A percentile compares a stretch with the other conserved stretches of the same genome.
Evolutionary conservation across 2,329 filamentous ascomycete genomes (phyloP).

Genomic region (Colletotrichum abscissum): DNA sequence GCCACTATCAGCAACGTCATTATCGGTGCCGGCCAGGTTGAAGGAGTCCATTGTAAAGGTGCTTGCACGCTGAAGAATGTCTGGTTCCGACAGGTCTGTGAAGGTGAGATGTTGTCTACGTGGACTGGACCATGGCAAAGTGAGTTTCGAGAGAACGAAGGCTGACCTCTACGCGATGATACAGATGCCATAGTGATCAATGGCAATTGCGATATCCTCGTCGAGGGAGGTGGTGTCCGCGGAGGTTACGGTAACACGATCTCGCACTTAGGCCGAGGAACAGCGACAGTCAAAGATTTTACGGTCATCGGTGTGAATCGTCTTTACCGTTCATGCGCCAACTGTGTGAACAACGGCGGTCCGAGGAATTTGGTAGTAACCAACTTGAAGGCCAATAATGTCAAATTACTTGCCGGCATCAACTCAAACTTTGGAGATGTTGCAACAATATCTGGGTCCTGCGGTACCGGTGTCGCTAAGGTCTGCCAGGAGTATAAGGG

Average conservation of each 20-base stretch:
- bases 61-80: slow-evolving; percentile 52
- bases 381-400: slow-evolving; percentile 1
- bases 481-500: slow-evolving; percentile 33
- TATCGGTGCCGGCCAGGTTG: slow-evolving; percentile 60
- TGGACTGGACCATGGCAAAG: slow-evolving; percentile 49
- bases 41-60: slow-evolving; percentile 62
- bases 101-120: slow-evolving; percentile 42
- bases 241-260: slow-evolving; percentile 44
- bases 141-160: slow-evolving; percentile 22
- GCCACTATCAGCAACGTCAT: slow-evolving; percentile 63
- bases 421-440: slow-evolving; percentile 50
- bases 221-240: slow-evolving; percentile 47
- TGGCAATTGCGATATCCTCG: slow-evolving; percentile 17
- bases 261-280: slow-evolving; percentile 46
- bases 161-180: background rate
- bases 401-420: slow-evolving; percentile 50
- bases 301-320: slow-evolving; percentile 53
- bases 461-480: slow-evolving; percentile 15
- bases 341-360: slow-evolving; percentile 45
- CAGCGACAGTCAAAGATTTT: slow-evolving; percentile 44
- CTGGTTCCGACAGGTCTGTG: slow-evolving; percentile 51
- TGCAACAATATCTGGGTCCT: slow-evolving; percentile 34
- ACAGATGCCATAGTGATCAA: slow-evolving; percentile 8
- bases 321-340: slow-evolving; percentile 55
- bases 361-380: background rate